Evolutionary conservation across 371 early-diverging fungal species (phyloP).

Genomic region (Parasitella parasitica): DNA sequence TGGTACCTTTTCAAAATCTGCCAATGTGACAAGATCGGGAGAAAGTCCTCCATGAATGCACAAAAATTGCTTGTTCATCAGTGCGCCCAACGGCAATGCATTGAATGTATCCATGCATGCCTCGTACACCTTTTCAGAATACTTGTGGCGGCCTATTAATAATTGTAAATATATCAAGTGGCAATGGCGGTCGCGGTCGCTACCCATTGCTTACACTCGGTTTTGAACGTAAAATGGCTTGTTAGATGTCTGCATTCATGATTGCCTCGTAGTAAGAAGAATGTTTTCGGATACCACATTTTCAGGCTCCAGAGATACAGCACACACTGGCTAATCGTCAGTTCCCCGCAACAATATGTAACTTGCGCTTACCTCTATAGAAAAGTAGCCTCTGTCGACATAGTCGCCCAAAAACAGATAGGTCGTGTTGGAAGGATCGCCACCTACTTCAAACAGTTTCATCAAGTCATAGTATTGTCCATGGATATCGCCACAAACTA

Average conservation of each 20-base stretch:
- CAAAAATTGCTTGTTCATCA: slow-evolving; percentile 96
- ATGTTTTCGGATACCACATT: slow-evolving; percentile 89
- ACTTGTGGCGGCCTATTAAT: slow-evolving; percentile 83
- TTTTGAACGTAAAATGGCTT: slow-evolving; percentile 96
- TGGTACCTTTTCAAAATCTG: slow-evolving; percentile 67
- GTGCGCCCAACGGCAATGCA: slow-evolving; percentile 92
- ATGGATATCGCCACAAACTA: slow-evolving; percentile 98
- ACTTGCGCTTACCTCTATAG: slow-evolving; percentile 62
- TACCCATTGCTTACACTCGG: slow-evolving; percentile 82
- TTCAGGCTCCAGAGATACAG: slow-evolving; percentile 89
- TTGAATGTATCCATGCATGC: slow-evolving; percentile 93
- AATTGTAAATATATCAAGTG: neutral
- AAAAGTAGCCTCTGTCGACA: slow-evolving; percentile 97
- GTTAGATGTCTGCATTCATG: slow-evolving; percentile 98
- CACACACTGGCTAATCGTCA: slow-evolving; percentile 68
- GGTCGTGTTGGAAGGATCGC: slow-evolving; percentile 85
- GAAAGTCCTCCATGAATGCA: slow-evolving; percentile 99
- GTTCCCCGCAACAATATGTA: neutral
- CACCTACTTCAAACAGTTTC: slow-evolving; percentile 97
- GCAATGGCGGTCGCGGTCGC: no score
- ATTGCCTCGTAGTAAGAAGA: slow-evolving; percentile 96
- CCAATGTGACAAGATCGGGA: slow-evolving; percentile 87
- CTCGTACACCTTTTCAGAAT: slow-evolving; percentile 92
- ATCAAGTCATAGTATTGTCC: slow-evolving; percentile 99
- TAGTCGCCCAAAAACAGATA: slow-evolving; percentile 98